These are phyloP conservation scores for Sporisorium exsertum DNA, from an alignment of 1,284 basidiomycete species.

Conservation along the genomic window DNA sequence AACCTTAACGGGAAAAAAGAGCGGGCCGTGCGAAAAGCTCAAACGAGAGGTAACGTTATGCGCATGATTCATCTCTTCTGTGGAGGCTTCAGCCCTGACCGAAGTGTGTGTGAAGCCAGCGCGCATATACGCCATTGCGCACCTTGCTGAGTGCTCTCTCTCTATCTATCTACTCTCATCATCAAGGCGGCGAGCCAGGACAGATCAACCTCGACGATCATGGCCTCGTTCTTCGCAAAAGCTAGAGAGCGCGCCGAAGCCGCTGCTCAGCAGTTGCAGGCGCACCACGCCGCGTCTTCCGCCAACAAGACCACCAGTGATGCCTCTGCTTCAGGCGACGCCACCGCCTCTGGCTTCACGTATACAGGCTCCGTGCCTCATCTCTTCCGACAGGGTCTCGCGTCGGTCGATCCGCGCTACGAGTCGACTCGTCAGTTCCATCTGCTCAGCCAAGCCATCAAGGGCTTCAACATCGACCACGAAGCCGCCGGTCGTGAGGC, in stretches of 20 bases:
- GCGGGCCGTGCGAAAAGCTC: neutral
- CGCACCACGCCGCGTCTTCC: constrained; percentile 36
- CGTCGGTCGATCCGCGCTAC: constrained; percentile 61
- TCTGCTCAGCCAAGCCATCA: constrained; percentile 56
- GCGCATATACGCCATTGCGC: neutral
- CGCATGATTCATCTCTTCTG: neutral
- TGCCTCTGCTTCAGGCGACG: constrained; percentile 9
- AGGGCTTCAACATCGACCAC: constrained; percentile 60
- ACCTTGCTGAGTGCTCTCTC: neutral
- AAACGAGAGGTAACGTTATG: neutral
- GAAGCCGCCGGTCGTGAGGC: constrained; percentile 55
- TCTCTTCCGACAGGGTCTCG: constrained; percentile 56
- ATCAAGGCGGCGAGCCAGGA: neutral
- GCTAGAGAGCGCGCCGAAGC: constrained; percentile 60
- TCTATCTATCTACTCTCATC: neutral
- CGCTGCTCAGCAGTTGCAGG: constrained; percentile 58
- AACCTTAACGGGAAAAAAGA: no score
- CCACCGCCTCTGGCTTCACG: constrained; percentile 34
- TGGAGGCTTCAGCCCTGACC: neutral
- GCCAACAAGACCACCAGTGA: constrained; percentile 12
- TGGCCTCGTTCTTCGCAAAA: constrained; percentile 61
- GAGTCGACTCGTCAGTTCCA: constrained; percentile 58
- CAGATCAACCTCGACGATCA: constrained; percentile 6
- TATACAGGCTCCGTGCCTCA: constrained; percentile 60
- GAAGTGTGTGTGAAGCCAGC: neutral